These are phyloP conservation scores for Huntiella abstrusa DNA, from an alignment of 2,329 filamentous ascomycete genomes.

Conservation along the genomic window DNA sequence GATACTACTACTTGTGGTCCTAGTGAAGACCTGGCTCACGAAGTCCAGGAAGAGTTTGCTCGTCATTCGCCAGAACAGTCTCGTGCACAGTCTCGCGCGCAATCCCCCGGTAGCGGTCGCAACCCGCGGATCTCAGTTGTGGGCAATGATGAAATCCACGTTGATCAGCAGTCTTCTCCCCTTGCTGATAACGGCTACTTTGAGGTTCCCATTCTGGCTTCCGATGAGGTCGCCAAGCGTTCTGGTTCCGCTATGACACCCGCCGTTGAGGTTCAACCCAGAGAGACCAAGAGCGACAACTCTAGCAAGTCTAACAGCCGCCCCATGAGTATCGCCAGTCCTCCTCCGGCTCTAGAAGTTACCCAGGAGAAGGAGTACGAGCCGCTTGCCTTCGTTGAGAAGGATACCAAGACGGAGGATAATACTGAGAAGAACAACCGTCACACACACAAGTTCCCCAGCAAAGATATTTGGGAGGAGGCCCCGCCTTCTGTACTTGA, in stretches of 20 bases:
- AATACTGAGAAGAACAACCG: constrained; percentile 18
- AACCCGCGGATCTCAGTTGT: constrained; percentile 16
- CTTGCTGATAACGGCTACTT: constrained; percentile 23
- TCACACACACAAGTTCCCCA: constrained; percentile 60
- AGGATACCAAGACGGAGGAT: constrained; percentile 23
- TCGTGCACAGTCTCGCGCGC: constrained; percentile 31
- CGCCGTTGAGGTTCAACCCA: constrained; percentile 51
- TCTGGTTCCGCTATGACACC: constrained; percentile 55
- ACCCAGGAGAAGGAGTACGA: constrained; percentile 91
- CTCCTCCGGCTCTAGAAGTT: constrained; percentile 66
- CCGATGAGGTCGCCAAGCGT: constrained; percentile 66
- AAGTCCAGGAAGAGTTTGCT: constrained; percentile 68
- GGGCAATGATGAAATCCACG: constrained; percentile 51
- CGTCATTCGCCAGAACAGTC: constrained; percentile 45
- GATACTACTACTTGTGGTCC: constrained; percentile 34
- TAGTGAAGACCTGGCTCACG: constrained; percentile 77
- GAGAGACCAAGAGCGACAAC: constrained; percentile 38
- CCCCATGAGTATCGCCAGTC: constrained; percentile 33
- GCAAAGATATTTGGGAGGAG: constrained; percentile 95
- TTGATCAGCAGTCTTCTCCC: constrained; percentile 36
- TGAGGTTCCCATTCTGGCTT: constrained; percentile 63
- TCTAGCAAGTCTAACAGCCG: constrained; percentile 47
- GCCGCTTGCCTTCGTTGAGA: constrained; percentile 45
- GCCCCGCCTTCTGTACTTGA: constrained; percentile 62
- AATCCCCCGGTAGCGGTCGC: constrained; percentile 10